A percentile compares a stretch with the other conserved stretches of the same genome.
phyloP scores from a whole-genome alignment of 768 basidiomycete genomes.

The Trametes elegans region DNA sequence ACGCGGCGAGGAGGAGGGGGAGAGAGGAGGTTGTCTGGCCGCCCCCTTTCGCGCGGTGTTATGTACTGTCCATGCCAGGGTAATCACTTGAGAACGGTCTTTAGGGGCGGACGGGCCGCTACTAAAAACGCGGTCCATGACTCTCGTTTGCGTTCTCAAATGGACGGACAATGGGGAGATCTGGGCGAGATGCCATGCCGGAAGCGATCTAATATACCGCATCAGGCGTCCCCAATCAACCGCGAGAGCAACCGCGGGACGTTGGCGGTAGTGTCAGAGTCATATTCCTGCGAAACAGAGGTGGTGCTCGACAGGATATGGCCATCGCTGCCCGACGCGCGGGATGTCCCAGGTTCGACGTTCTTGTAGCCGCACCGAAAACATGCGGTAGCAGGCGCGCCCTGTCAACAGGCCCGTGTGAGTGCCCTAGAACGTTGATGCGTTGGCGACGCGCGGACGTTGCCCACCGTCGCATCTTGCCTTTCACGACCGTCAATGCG shows the following conservation, averaged over 20 bases:
- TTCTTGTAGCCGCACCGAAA: conserved; percentile 17
- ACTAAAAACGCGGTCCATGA: conserved; percentile 17
- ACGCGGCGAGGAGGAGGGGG: not conserved
- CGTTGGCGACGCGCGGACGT: conserved; percentile 1
- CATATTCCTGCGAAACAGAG: conserved; percentile 2
- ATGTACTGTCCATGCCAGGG: conserved; percentile 6
- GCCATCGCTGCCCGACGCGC: conserved; percentile 10
- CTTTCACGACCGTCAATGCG: not conserved
- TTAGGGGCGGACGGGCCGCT: conserved; percentile 7
- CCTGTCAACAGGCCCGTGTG: conserved; percentile 12
- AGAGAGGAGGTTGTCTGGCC: conserved; percentile 6
- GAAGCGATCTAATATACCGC: conserved; percentile 15
- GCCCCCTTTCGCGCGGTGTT: conserved; percentile 10
- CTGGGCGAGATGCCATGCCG: conserved; percentile 12
- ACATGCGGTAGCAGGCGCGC: conserved; percentile 18
- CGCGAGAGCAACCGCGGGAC: not conserved
- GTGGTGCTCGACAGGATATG: conserved; percentile 10
- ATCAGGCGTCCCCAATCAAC: conserved; percentile 13
- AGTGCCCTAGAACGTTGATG: conserved; percentile 16
- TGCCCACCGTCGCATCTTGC: not conserved
- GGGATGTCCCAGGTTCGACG: conserved; percentile 18
- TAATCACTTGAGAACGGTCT: conserved; percentile 12
- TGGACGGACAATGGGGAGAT: conserved; percentile 22
- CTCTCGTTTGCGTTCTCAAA: conserved; percentile 12
- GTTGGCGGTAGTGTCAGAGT: conserved; percentile 5